phyloP scores from a whole-genome alignment of 2,329 filamentous ascomycete species.

The Colletotrichum lindemuthianum region DNA sequence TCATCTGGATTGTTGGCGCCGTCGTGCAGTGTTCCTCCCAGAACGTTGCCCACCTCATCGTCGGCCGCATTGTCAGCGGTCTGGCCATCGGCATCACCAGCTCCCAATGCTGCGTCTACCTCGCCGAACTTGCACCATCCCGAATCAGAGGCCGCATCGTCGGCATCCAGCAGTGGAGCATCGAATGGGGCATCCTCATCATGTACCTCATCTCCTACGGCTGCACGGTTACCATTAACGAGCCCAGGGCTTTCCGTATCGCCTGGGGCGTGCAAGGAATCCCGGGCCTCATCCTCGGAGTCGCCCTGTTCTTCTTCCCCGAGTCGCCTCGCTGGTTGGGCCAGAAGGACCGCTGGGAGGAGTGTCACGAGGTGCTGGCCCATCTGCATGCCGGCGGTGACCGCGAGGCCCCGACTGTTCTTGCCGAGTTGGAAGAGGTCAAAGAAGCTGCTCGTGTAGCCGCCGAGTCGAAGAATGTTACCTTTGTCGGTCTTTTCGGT shows the following conservation, averaged over 20 bases:
- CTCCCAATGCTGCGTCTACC: slow-evolving; percentile 74
- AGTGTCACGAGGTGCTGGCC: slow-evolving; percentile 35
- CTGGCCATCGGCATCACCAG: slow-evolving; percentile 74
- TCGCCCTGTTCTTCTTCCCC: slow-evolving; percentile 37
- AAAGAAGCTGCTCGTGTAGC: slow-evolving; percentile 50
- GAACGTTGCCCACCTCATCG: slow-evolving; percentile 65
- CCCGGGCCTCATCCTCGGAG: slow-evolving; percentile 39
- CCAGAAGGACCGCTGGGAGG: slow-evolving; percentile 36
- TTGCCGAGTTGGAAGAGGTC: slow-evolving; percentile 68
- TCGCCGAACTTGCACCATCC: slow-evolving; percentile 71
- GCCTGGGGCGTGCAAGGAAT: slow-evolving; percentile 39
- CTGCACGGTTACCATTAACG: slow-evolving; percentile 65
- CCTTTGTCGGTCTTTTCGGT: slow-evolving; percentile 56
- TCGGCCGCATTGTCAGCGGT: slow-evolving; percentile 70
- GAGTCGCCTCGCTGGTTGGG: slow-evolving; percentile 34
- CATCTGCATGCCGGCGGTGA: slow-evolving; percentile 67
- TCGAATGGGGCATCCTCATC: slow-evolving; percentile 73
- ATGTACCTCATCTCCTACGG: slow-evolving; percentile 78
- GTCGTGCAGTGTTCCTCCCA: slow-evolving; percentile 68
- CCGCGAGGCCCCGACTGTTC: slow-evolving; percentile 61
- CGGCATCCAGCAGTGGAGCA: slow-evolving; percentile 78
- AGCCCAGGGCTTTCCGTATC: slow-evolving; percentile 70
- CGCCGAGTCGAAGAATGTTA: slow-evolving; percentile 48
- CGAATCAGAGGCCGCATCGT: slow-evolving; percentile 71
- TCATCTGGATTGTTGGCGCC: slow-evolving; percentile 66